Evolutionary conservation across 441 rosid species (phyloP).

Genomic region (Populus hybrid): DNA sequence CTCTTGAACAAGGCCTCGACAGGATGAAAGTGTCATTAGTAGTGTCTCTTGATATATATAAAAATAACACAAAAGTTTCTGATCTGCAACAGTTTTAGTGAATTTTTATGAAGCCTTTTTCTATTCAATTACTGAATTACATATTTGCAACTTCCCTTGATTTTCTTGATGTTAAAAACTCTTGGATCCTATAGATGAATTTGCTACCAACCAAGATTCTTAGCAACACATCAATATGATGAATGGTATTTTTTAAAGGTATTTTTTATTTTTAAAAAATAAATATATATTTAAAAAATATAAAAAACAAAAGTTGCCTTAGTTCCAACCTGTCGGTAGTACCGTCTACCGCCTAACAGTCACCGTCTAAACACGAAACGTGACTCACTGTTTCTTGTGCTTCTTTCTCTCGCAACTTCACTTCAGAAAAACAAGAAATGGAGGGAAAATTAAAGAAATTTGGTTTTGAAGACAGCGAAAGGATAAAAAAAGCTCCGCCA

Average conservation of each 20-base stretch:
- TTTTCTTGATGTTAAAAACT: neutral
- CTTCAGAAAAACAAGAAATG: neutral
- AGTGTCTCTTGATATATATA: too few relatives aligned
- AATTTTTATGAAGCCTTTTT: too few relatives aligned
- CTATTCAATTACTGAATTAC: neutral
- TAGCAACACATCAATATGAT: neutral
- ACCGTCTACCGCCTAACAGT: too few relatives aligned
- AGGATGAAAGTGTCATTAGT: slow-evolving; percentile 40
- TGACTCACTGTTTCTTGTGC: neutral
- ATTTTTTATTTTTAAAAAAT: too few relatives aligned
- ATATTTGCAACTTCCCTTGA: neutral
- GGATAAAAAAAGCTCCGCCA: neutral
- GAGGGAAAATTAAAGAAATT: neutral
- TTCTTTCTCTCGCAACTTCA: neutral
- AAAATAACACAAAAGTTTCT: too few relatives aligned
- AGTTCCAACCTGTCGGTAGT: too few relatives aligned
- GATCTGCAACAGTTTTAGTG: too few relatives aligned
- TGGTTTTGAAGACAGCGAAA: neutral
- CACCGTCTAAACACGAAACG: too few relatives aligned
- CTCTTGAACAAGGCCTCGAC: slow-evolving; percentile 54
- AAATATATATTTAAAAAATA: too few relatives aligned
- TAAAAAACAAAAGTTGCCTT: too few relatives aligned
- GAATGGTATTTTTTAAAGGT: too few relatives aligned
- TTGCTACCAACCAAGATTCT: neutral
- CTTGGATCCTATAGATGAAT: too few relatives aligned